A percentile compares a stretch with the other conserved stretches of the same genome.
Evolutionary conservation across 768 basidiomycete genomes (phyloP).

Genomic region (Agrocybe praecox): DNA sequence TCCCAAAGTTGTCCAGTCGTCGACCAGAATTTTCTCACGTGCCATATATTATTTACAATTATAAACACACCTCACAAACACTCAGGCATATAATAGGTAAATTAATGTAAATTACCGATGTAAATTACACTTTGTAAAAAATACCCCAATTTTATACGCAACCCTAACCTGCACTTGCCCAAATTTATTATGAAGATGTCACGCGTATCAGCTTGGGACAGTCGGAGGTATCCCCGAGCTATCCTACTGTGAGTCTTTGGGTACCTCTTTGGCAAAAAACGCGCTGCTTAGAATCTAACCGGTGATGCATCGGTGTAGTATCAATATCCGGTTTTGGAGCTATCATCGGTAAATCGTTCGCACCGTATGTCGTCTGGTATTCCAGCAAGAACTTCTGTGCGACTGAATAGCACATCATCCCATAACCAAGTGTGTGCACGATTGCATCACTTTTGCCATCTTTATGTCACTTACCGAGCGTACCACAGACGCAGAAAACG

Average conservation of each 20-base stretch:
- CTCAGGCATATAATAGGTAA: too few species aligned
- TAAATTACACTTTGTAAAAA: too few species aligned
- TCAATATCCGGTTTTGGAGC: not conserved
- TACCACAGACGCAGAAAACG: not conserved
- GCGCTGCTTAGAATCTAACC: not conserved
- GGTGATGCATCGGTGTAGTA: not conserved
- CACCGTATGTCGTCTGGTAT: not conserved
- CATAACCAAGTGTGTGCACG: not conserved
- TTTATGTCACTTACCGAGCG: too few species aligned
- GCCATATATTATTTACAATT: too few species aligned
- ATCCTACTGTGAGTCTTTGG: not conserved
- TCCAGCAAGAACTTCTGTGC: not conserved
- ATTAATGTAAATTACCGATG: too few species aligned
- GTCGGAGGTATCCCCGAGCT: not conserved
- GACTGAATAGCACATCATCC: not conserved
- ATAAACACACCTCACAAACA: too few species aligned
- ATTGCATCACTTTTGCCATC: too few species aligned
- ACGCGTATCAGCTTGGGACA: not conserved
- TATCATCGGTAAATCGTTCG: not conserved
- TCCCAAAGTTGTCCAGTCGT: too few species aligned
- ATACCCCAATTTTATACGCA: slow-evolving; percentile 9
- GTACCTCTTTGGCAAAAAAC: not conserved
- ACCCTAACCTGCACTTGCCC: slow-evolving; percentile 11
- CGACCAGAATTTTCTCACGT: too few species aligned
- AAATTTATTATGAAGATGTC: slow-evolving; percentile 6